Base-by-base conservation (phyloP, 129 eudicot genomes). In the Kitagawia praeruptora region DNA sequence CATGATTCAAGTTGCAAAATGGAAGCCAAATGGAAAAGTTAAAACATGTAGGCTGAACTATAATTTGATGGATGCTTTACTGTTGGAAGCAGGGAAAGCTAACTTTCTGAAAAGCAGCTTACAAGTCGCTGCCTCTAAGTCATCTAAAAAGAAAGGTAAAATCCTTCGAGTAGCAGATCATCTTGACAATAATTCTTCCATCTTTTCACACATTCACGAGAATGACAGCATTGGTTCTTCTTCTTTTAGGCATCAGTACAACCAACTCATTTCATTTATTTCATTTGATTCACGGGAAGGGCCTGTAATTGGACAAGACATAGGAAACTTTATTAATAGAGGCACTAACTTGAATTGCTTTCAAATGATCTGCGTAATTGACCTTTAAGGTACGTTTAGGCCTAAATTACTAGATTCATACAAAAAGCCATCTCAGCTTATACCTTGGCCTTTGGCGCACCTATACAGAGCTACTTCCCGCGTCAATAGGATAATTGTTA, bases 281-380 rank as follows among this genome's bases (percentile, higher is more conserved):
- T 80, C 83, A 18, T 80, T 80, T 80, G 83, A 73, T 56, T 37
- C 38, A 15, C n/a, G 66, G 25, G 83, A 80, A 71, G 71, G 78
- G 61, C 63, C 67, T 8, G 38, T 48, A 53, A 78, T 71, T 53
- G 74, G 83, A 73, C 72, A 72, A 21, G 51, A 74, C 46, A 80
- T 80, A 53, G 83, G 83, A 6, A 73, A 38, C 25, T 80, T 80
- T 38, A 51, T 80, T 12, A 8, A 27, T 23, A 58, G 67, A 80
- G 77, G 15, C 42, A 80, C 75, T 80, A n/a, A 15, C 3, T 18
- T 40, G 40, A 54, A 40, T 27, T 80, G 78, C 54, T 73, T 80
- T 40, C 16, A 39, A 41, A 47, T 51, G 54, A 18, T 80, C 12
- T 48, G 83, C 1, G 72, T 80, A 5, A 12, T 80, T 49, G 83